Conservation (phyloP, 495 filamentous ascomycete species). For the Barbatosphaeria neglecta region DNA sequence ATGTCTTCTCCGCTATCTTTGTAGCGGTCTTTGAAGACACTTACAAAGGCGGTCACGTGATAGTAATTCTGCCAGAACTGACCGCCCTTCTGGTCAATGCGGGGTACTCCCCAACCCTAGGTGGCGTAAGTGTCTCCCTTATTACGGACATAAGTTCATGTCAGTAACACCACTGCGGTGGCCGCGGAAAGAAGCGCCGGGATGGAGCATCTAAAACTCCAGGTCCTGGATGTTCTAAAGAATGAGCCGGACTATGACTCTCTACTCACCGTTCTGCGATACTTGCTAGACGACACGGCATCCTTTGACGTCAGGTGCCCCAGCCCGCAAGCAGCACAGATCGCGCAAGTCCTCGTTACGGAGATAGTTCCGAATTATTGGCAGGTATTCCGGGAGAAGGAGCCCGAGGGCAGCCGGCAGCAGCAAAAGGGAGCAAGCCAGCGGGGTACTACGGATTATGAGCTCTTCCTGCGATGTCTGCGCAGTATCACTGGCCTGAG, state of each 20-base stretch:
- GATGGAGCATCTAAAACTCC: no score
- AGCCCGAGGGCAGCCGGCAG: conserved; percentile 6
- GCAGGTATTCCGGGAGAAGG: conserved; percentile 42
- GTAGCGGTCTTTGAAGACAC: no score
- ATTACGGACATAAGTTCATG: no score
- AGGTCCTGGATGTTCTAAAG: conserved; percentile 51
- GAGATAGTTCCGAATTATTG: conserved; percentile 70
- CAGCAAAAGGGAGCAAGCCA: conserved; percentile 1
- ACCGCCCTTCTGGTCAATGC: no score
- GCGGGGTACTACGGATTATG: conserved; percentile 12
- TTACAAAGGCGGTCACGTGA: no score
- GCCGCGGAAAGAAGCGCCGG: no score
- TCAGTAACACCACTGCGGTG: no score
- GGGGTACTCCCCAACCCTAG: no score
- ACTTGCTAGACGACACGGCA: conserved; percentile 27
- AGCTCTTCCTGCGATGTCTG: conserved; percentile 52
- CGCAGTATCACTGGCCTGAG: conserved; percentile 62
- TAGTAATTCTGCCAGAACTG: no score
- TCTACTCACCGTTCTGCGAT: conserved; percentile 40
- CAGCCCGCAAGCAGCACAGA: conserved; percentile 52
- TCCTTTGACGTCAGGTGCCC: conserved; percentile 52
- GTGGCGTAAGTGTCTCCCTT: no score
- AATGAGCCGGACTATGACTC: conserved; percentile 50
- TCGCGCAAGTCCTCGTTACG: conserved; percentile 56
- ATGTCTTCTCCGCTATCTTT: no score